A percentile compares a stretch with the other conserved stretches of the same genome.
Evolutionary conservation across 2,329 filamentous ascomycete species (phyloP).

Genomic region (Sclerotinia subarctica): DNA sequence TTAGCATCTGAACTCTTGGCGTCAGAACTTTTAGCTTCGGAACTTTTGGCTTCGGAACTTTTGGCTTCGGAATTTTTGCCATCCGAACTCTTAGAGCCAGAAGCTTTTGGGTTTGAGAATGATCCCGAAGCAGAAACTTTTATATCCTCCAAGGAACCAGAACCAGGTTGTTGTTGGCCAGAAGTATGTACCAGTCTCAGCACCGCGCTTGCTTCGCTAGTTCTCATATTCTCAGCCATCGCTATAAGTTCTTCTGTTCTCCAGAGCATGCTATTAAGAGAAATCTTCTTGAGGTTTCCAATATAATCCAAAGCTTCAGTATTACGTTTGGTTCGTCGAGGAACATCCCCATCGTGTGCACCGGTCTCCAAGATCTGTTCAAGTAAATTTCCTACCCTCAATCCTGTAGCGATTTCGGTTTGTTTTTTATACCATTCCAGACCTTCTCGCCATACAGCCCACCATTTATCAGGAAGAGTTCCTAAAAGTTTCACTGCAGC

Average conservation of each 20-base stretch:
- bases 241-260: slow-evolving; percentile 22
- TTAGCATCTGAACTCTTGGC: background rate
- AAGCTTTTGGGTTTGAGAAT: background rate
- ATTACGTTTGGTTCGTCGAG: background rate
- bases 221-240: slow-evolving; percentile 22
- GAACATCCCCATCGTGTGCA: slow-evolving; percentile 23
- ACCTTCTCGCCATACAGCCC: slow-evolving; percentile 25
- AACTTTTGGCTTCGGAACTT: background rate
- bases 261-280: background rate
- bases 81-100: background rate
- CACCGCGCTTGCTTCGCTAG: slow-evolving; percentile 25
- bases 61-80: too few species aligned
- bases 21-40: background rate
- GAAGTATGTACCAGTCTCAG: slow-evolving; percentile 14
- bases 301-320: slow-evolving; percentile 4
- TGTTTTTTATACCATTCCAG: slow-evolving; percentile 22
- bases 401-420: background rate
- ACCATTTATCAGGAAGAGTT: slow-evolving; percentile 24
- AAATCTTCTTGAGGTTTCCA: background rate
- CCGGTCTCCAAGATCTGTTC: slow-evolving; percentile 28
- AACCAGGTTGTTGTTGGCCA: background rate
- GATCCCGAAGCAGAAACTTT: slow-evolving; percentile 10
- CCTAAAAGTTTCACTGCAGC: slow-evolving; percentile 25
- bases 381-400: slow-evolving; percentile 17
- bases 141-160: background rate